These are phyloP conservation scores for Orbilia oligospora DNA, from an alignment of 2,329 filamentous ascomycete species.

Conservation along the genomic window DNA sequence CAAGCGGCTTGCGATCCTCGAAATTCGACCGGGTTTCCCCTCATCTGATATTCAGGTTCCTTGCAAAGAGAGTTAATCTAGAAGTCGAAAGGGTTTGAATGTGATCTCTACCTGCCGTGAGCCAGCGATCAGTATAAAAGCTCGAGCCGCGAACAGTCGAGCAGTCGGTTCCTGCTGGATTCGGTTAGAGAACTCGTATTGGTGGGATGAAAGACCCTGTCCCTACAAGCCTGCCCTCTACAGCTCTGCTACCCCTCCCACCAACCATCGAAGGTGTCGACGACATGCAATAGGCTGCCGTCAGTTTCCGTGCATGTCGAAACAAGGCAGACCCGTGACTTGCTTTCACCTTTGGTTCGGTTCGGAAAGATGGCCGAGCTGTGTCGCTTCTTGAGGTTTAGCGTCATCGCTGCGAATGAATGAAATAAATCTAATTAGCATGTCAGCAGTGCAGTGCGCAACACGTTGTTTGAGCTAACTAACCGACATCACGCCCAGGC, in stretches of 20 bases:
- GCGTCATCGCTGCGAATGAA: neutral
- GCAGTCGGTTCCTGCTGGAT: constrained; percentile 41
- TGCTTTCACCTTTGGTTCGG: neutral
- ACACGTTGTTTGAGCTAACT: constrained; percentile 27
- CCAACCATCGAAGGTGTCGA: constrained; percentile 21
- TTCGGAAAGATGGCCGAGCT: constrained; percentile 17
- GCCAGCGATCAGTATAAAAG: constrained; percentile 28
- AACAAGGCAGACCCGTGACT: constrained; percentile 28
- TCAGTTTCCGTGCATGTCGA: constrained; percentile 26
- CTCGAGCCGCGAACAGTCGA: constrained; percentile 4
- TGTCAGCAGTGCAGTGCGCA: too few relatives aligned
- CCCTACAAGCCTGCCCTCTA: neutral
- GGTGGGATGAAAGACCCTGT: constrained; percentile 50
- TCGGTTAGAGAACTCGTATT: constrained; percentile 34
- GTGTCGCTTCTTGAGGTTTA: neutral
- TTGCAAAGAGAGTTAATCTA: constrained; percentile 10
- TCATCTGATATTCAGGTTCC: constrained; percentile 35
- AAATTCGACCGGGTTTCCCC: constrained; percentile 38
- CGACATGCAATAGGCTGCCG: constrained; percentile 25
- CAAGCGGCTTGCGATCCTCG: constrained; percentile 3
- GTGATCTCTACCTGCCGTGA: constrained; percentile 27
- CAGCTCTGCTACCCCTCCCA: constrained; percentile 4
- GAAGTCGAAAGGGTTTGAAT: constrained; percentile 21
- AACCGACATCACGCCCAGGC: constrained; percentile 16
- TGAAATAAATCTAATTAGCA: constrained; percentile 18